Conservation (phyloP, 768 basidiomycete genomes). For the Boletus pseudo-olivaceus region DNA sequence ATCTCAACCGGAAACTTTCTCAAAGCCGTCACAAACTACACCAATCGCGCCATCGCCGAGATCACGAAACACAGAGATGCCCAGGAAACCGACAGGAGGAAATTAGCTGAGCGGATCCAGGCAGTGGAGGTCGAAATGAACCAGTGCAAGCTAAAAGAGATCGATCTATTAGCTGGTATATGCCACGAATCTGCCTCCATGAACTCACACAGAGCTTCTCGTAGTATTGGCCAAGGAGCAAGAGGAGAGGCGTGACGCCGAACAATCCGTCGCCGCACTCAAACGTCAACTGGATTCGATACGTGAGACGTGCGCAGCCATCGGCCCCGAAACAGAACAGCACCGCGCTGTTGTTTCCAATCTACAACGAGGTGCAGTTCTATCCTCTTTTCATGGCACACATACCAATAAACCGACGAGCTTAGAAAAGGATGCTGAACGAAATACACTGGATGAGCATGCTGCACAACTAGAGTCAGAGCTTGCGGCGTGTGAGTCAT, state of each 20-base stretch:
- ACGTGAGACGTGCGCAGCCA: slow-evolving; percentile 52
- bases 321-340: slow-evolving; percentile 72
- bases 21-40: slow-evolving; percentile 69
- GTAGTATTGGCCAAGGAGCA: slow-evolving; percentile 66
- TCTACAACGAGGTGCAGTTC: slow-evolving; percentile 56
- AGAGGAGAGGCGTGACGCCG: slow-evolving; percentile 69
- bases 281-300: slow-evolving; percentile 65
- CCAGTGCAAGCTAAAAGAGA: slow-evolving; percentile 73
- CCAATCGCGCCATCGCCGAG: slow-evolving; percentile 63
- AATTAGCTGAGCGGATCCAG: slow-evolving; percentile 55
- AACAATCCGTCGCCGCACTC: slow-evolving; percentile 54
- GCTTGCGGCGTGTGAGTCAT: slow-evolving; percentile 51
- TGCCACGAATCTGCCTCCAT: slow-evolving; percentile 20
- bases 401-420: background rate
- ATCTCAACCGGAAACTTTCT: slow-evolving; percentile 68
- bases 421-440: slow-evolving; percentile 68
- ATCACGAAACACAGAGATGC: slow-evolving; percentile 64
- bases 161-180: slow-evolving; percentile 75
- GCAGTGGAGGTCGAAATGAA: slow-evolving; percentile 67
- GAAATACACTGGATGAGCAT: slow-evolving; percentile 49
- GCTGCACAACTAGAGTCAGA: slow-evolving; percentile 53
- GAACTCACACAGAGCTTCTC: background rate
- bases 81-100: slow-evolving; percentile 62
- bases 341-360: slow-evolving; percentile 59
- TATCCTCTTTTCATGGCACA: background rate